Evolutionary conservation across 108 stramenopile species (phyloP), one percentile per base, ranked within the genome.

Genomic region (Cylindrotheca fusiformis): DNA sequence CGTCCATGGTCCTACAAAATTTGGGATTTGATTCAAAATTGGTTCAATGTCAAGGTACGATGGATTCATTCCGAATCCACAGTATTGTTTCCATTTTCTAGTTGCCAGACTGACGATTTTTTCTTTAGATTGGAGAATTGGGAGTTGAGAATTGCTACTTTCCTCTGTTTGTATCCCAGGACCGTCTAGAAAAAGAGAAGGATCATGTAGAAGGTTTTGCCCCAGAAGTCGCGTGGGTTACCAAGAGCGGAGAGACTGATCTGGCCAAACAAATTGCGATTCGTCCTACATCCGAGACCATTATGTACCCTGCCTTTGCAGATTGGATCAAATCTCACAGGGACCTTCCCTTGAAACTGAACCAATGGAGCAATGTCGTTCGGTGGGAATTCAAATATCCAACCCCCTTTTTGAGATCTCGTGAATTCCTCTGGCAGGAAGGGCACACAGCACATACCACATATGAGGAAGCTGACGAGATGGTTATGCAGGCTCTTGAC

Each of bases 371-470:
- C 57, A 98, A 97, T 64, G 99, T 99, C 22, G 97, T 99, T 4
- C 81, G 99, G 52, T 99, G 99, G 99, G 99, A 99, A 72, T 98
- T 99, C 72, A 99, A 99, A 77, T 77, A 97, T 72, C 96, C 99
- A 20, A 99, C 98, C 18, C 99, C 99, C 0, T 99, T 99, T 57
- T 76, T 99, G 29, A 78, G 99, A 49, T 90, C 94, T 22, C 79
- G 97, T 41, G 98, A 99, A 78, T 99, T 99, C 70, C 77, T 99
- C 46, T 99, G 99, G 99, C 98, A 99, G 74, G 98, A 99, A 77
- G 99, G 99, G 18, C 99, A 99, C 86, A 98, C 99, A 32, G 99
- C 99, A 22, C 97, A 98, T 80, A 85, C 96, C 14, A 85, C 85
- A 27, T 93, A 80, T 63, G 98, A 96, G 36, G 99, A 99, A 58